Percentiles rank a stretch among this genome's conserved stretches.
Conservation (phyloP, 1,139 yeast species). For the Pneumocystis sp. region DNA sequence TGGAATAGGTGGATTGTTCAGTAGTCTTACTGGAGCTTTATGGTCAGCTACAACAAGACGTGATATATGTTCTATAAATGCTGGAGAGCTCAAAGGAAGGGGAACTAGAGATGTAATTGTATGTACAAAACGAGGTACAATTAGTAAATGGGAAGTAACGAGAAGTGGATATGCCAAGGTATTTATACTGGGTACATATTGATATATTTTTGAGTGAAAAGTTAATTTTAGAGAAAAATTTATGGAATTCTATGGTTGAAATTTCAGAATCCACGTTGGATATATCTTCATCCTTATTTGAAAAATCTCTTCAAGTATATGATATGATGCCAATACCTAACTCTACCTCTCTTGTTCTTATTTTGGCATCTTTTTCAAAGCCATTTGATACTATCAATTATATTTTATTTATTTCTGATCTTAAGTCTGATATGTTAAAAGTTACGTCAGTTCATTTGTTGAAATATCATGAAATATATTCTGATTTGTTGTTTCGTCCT, state of each 20-base stretch:
- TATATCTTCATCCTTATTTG: slow-evolving; percentile 29
- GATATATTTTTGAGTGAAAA: slow-evolving; percentile 24
- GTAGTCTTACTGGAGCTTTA: slow-evolving; percentile 14
- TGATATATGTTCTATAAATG: slow-evolving; percentile 46
- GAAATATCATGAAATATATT: slow-evolving; percentile 27
- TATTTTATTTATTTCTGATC: slow-evolving; percentile 41
- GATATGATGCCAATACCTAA: slow-evolving; percentile 30
- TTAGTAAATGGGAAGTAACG: slow-evolving; percentile 35
- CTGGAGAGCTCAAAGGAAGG: slow-evolving; percentile 40
- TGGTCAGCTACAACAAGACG: slow-evolving; percentile 20
- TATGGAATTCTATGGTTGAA: slow-evolving; percentile 27
- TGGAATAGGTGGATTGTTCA: slow-evolving; percentile 21
- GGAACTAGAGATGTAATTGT: slow-evolving; percentile 35
- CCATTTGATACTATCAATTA: slow-evolving; percentile 26
- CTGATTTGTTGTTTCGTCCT: slow-evolving; percentile 31
- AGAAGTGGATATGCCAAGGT: slow-evolving; percentile 27
- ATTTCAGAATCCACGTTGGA: slow-evolving; percentile 11
- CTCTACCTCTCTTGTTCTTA: slow-evolving; percentile 25
- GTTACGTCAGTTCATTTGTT: slow-evolving; percentile 48
- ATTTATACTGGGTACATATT: neutral
- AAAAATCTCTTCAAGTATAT: slow-evolving; percentile 31
- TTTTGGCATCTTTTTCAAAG: slow-evolving; percentile 32
- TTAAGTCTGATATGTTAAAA: slow-evolving; percentile 38
- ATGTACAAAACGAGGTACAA: slow-evolving; percentile 30
- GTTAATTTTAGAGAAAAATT: slow-evolving; percentile 26